Conservation (phyloP, 1,139 yeast genomes). For the Hyphopichia fennica region DNA sequence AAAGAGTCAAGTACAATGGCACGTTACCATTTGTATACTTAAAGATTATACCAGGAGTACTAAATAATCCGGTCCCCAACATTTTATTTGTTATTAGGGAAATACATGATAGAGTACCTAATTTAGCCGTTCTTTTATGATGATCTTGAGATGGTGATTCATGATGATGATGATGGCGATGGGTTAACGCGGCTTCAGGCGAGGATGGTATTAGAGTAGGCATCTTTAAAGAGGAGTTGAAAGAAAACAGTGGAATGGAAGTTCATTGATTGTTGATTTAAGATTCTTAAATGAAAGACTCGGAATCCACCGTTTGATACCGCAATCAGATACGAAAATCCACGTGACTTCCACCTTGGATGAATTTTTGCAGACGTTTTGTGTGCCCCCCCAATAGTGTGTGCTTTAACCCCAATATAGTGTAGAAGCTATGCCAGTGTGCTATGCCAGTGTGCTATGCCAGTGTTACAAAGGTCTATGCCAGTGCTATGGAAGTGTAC, state of each 20-base stretch:
- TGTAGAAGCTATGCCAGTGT: too few species aligned
- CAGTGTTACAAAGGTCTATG: too few species aligned
- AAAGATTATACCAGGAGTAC: constrained; percentile 49
- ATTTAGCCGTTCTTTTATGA: constrained; percentile 5
- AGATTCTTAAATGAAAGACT: too few species aligned
- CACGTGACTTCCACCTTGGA: constrained; percentile 1
- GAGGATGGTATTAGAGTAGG: not conserved
- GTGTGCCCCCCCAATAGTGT: too few species aligned
- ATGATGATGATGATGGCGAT: not conserved
- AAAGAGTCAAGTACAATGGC: constrained; percentile 37
- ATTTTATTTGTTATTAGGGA: constrained; percentile 49
- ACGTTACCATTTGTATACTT: constrained; percentile 46
- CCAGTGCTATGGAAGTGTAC: too few species aligned
- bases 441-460: too few species aligned
- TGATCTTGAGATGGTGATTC: not conserved
- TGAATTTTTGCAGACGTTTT: too few species aligned
- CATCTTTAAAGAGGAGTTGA: not conserved
- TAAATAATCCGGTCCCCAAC: constrained; percentile 51
- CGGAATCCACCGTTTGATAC: not conserved
- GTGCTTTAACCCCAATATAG: too few species aligned
- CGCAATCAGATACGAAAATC: not conserved
- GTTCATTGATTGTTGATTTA: too few species aligned
- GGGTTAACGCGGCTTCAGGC: not conserved
- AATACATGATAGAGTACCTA: constrained; percentile 23
- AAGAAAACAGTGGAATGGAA: too few species aligned